phyloP scores from a whole-genome alignment of 768 basidiomycete species.

The Podaxis sp. region DNA sequence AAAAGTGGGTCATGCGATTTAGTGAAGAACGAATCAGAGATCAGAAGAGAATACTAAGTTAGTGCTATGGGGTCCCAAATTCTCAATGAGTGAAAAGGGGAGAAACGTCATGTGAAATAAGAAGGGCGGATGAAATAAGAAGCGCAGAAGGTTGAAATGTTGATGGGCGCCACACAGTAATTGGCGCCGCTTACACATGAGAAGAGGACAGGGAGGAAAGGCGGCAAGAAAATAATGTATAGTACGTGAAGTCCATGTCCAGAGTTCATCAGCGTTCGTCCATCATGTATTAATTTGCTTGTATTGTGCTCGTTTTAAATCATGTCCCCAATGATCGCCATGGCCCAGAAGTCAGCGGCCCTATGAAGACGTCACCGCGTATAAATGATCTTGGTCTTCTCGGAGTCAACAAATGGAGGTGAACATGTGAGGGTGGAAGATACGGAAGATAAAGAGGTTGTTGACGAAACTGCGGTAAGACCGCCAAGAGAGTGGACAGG shows the following conservation, averaged over 20 bases:
- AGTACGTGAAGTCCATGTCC: background rate
- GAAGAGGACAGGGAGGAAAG: background rate
- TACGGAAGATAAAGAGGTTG: constrained; percentile 29
- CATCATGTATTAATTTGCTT: background rate
- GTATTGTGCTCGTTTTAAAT: background rate
- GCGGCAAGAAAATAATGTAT: background rate
- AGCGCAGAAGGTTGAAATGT: background rate
- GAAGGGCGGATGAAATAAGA: background rate
- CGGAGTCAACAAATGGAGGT: constrained; percentile 23
- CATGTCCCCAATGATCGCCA: background rate
- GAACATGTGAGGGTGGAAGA: constrained; percentile 22
- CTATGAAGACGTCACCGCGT: constrained; percentile 5
- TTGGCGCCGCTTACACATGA: background rate
- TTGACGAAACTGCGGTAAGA: constrained; percentile 29
- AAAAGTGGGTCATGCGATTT: background rate
- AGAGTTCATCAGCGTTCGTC: background rate
- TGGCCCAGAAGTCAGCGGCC: background rate
- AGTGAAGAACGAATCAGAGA: background rate
- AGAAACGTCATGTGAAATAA: background rate
- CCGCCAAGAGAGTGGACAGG: constrained; percentile 16
- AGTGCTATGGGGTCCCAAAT: background rate
- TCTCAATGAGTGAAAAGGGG: background rate
- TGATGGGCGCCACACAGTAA: background rate
- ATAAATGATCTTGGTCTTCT: constrained; percentile 18
- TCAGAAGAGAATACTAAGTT: background rate